A percentile compares a stretch with the other conserved stretches of the same genome.
Conservation (phyloP, 345 rosid genomes). For the Melastoma malabathricum region DNA sequence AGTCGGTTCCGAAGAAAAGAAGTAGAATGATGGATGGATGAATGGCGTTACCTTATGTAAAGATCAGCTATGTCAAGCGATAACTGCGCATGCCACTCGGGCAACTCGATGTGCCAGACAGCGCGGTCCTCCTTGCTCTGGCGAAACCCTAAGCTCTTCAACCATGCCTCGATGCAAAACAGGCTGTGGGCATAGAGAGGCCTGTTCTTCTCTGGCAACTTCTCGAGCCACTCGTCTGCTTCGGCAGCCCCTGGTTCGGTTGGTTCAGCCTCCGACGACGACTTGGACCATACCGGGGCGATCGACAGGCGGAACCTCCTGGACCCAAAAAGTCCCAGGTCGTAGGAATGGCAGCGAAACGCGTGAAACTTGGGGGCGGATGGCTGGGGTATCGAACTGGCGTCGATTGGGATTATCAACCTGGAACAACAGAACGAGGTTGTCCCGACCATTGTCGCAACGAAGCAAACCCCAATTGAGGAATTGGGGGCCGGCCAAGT, state of each 20-base stretch:
- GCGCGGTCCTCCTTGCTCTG: slow-evolving; percentile 72
- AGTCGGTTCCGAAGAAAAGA: not conserved
- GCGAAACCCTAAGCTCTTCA: slow-evolving; percentile 53
- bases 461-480: no score
- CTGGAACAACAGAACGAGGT: no score
- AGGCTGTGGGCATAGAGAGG: slow-evolving; percentile 85
- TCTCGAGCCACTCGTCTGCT: slow-evolving; percentile 74
- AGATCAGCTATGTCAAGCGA: slow-evolving; percentile 85
- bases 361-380: no score
- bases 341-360: slow-evolving; percentile 11
- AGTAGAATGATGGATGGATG: not conserved
- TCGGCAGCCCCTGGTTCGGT: slow-evolving; percentile 34
- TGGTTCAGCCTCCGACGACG: slow-evolving; percentile 40
- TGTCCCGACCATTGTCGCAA: no score
- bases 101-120: slow-evolving; percentile 61
- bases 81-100: slow-evolving; percentile 80
- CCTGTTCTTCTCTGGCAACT: slow-evolving; percentile 66
- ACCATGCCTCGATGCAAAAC: slow-evolving; percentile 90
- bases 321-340: slow-evolving; percentile 5
- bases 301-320: slow-evolving; percentile 11
- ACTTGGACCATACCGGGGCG: slow-evolving; percentile 25
- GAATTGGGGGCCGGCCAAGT: no score
- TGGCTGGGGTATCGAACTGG: no score
- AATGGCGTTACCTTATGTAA: slow-evolving; percentile 44
- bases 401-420: no score